A percentile compares a stretch with the other conserved stretches of the same genome.
Conservation (phyloP, 257 asterid genomes). For the Nicotiana sylvestris region DNA sequence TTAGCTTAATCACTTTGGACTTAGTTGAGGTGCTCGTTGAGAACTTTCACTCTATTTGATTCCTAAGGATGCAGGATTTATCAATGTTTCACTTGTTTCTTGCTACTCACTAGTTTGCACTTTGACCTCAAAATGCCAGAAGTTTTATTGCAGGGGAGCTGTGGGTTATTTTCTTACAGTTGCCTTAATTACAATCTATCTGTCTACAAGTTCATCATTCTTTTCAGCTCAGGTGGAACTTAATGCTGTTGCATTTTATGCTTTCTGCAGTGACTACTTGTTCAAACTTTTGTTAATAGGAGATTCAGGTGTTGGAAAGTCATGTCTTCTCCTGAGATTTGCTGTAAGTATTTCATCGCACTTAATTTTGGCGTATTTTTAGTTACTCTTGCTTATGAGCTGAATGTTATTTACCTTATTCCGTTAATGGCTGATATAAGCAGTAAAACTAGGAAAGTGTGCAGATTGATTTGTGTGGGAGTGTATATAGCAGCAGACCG, state of each 20-base stretch:
- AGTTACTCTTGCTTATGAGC: not conserved
- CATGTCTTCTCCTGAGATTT: slow-evolving; percentile 81
- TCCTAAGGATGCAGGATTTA: not conserved
- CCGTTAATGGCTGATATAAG: not conserved
- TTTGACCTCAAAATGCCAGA: not conserved
- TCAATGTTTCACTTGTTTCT: not conserved
- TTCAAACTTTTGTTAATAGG: slow-evolving; percentile 78
- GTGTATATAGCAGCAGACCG: not conserved
- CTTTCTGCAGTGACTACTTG: slow-evolving; percentile 67
- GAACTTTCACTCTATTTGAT: not conserved
- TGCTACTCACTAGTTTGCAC: not conserved
- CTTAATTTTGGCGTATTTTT: not conserved
- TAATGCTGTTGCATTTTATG: slow-evolving; percentile 5
- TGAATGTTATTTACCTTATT: not conserved
- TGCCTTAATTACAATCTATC: not conserved
- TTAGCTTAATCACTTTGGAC: not conserved
- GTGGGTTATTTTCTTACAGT: not conserved
- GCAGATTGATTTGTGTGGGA: not conserved
- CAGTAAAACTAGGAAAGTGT: not conserved
- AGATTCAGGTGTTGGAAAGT: slow-evolving; percentile 91
- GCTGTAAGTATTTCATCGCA: slow-evolving; percentile 44
- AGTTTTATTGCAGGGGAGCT: not conserved
- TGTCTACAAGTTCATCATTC: not conserved
- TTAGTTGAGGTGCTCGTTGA: not conserved
- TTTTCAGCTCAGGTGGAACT: not conserved